Base-by-base conservation (phyloP, 352 stramenopile species). In the Phytophthora palmivora region DNA sequence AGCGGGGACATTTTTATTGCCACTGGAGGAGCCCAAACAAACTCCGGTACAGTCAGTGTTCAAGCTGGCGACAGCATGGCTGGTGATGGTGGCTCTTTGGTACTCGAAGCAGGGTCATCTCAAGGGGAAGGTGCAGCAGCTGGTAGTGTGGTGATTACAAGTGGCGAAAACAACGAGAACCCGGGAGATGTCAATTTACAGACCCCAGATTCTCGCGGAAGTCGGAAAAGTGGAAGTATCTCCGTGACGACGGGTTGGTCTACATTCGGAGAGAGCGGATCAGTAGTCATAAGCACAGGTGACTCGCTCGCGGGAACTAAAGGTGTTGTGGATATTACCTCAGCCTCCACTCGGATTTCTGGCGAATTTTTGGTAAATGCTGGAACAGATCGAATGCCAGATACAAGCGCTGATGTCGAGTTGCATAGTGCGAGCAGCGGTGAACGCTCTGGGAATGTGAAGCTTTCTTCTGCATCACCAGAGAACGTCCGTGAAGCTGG, bases 101-200 rank as follows among this genome's bases (percentile, higher is more conserved):
- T 65, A 15, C 26, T 88, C 22, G 44, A 77, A 66, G 70, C 69
- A 46, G 81, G 81, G n/a, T 67, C 67, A 19, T 70, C 78, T 37
- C 33, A 52, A 33, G 63, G 54, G n/a, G 58, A 43, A 28, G 33
- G 28, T 15, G 57, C 67, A 42, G n/a, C 46, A 41, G 63, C 63
- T 33, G 71, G 71, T 41, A 72, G 58, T 33, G 63, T 79, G 9
- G 10, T 74, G 26, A 76, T 79, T 18, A 48, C 62, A 44, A 76
- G 62, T 12, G 70, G 70, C 2, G 50, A 61, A 38, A 69, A 61
- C 21, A 46, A 60, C 18, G 58, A 53, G 2, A 68, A 61, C 50
- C 45, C 67, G 21, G 67, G 70, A 26, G 42, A 59, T 22, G 34
- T 76, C 2, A 53, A 52, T 45, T 15, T 76, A 12, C 62, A 61